Percentiles rank a stretch among this genome's conserved stretches.
Evolutionary conservation across 2,329 filamentous ascomycete genomes (phyloP).

Genomic region (Verticillium tricorpus): DNA sequence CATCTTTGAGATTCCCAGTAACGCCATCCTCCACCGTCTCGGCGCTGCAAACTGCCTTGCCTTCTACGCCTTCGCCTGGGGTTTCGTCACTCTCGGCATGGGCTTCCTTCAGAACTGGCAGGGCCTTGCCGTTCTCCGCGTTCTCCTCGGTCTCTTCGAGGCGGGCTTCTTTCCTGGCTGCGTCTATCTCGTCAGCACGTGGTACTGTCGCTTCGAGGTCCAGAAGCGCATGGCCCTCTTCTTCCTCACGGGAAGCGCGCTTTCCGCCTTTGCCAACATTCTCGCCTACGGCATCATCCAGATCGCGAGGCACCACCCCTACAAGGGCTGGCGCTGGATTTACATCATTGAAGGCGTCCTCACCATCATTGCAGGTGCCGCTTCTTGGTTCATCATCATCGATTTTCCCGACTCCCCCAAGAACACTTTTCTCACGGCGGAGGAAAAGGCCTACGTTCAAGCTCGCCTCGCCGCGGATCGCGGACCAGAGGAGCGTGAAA

Average conservation of each 20-base stretch:
- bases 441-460: constrained; percentile 27
- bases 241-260: constrained; percentile 23
- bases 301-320: constrained; percentile 25
- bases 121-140: constrained; percentile 21
- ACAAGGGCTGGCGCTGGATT: constrained; percentile 34
- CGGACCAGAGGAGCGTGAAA: not conserved
- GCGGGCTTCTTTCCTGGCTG: constrained; percentile 37
- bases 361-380: constrained; percentile 21
- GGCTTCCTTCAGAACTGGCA: constrained; percentile 23
- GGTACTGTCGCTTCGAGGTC: constrained; percentile 38
- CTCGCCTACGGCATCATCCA: constrained; percentile 23
- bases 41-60: constrained; percentile 22
- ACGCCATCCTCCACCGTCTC: constrained; percentile 24
- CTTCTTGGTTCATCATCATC: constrained; percentile 36
- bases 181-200: constrained; percentile 32
- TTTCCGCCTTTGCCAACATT: constrained; percentile 20
- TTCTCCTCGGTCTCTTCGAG: constrained; percentile 41
- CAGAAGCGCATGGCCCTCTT: constrained; percentile 25
- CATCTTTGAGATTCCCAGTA: constrained; percentile 23
- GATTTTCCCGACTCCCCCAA: constrained; percentile 37
- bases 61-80: constrained; percentile 25
- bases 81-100: constrained; percentile 24
- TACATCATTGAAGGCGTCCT: constrained; percentile 38
- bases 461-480: constrained; percentile 20
- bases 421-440: constrained; percentile 35